Base-by-base conservation (phyloP, 192 early-diverging fungal species). In the Coemansia sp. region DNA sequence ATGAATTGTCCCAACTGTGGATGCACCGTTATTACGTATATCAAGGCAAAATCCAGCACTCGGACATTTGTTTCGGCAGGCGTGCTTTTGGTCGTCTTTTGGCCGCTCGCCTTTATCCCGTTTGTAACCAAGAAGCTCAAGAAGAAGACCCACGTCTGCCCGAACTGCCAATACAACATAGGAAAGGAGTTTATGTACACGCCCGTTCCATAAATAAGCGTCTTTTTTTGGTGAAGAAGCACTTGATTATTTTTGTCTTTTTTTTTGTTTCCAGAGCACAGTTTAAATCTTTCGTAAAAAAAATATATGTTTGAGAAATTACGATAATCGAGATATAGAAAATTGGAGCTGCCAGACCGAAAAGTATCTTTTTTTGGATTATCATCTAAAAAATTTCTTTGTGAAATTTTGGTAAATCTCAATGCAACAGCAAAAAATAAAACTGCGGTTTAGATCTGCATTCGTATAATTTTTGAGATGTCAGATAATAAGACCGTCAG, bases 101-200 rank as follows among this genome's bases (percentile, higher is more conserved):
- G 76, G 76, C 76, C 76, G 51, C 52, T 78, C 63, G 76, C 76
- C 8, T 70, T 69, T 14, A 58, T 78, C 36, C 76, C 76, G 32
- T 78, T 78, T 36, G 33, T 78, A 17, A 68, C 71, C 5, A 69
- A 66, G 64, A 38, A 67, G 52, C 35, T 78, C 43, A 78, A 78
- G 60, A 73, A 73, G 56, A 70, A 70, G 60, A 64, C 73, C 35
- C 76, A 78, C 37, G 54, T 73, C 4, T 78, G 76, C 55, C 67
- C 76, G 4, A 63, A 72, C 51, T 78, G 76, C 45, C 62, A 68
- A 5, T 56, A 73, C 66, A 73, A 78, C 32, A 45, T 78, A 54
- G 76, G 76, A 22, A 73, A 73, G 41, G 60, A 73, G 20, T 67
- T 78, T 51, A 70, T 67, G 2, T 58, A 73, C n/a, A 73, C 76